Percentiles rank a stretch among this genome's conserved stretches.
Evolutionary conservation across 139 green algal genomes (phyloP).

Genomic region (Spirogloea muscicola): DNA sequence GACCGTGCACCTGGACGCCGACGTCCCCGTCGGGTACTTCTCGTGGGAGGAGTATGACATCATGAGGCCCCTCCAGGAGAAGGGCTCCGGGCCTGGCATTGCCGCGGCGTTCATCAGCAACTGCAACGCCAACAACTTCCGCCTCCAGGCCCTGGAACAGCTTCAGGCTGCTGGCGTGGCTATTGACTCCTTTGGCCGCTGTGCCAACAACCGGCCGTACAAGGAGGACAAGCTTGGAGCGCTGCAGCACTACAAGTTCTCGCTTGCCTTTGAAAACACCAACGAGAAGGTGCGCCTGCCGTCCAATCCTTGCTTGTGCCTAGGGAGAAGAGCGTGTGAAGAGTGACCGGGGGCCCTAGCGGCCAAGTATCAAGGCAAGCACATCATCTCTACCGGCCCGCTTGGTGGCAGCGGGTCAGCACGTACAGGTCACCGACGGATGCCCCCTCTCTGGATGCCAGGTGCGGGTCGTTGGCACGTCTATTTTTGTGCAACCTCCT

Average conservation of each 20-base stretch:
- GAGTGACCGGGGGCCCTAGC: too few species aligned
- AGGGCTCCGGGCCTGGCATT: background rate
- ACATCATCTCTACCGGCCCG: too few species aligned
- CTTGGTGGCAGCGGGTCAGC: too few species aligned
- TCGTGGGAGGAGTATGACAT: constrained; percentile 47
- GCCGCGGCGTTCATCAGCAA: constrained; percentile 43
- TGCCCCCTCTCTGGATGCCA: too few species aligned
- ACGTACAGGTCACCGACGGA: too few species aligned
- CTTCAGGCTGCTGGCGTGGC: constrained; percentile 9
- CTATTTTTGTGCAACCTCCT: too few species aligned
- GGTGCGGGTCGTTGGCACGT: too few species aligned
- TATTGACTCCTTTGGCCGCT: constrained; percentile 28
- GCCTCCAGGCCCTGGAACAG: constrained; percentile 22
- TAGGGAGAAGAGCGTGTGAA: too few species aligned
- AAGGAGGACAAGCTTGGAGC: constrained; percentile 13
- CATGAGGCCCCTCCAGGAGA: constrained; percentile 9
- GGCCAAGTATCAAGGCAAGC: too few species aligned
- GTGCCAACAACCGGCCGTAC: constrained; percentile 15
- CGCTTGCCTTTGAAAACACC: constrained; percentile 38
- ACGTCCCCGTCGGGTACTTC: constrained; percentile 42
- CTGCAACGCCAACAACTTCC: constrained; percentile 42
- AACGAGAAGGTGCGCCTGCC: too few species aligned
- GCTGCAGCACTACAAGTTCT: constrained; percentile 27
- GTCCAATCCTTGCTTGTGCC: too few species aligned
- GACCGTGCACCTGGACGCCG: constrained; percentile 33